These are phyloP conservation scores for Adansonia madagascariensis DNA, from an alignment of 441 rosid species.

Conservation along the genomic window DNA sequence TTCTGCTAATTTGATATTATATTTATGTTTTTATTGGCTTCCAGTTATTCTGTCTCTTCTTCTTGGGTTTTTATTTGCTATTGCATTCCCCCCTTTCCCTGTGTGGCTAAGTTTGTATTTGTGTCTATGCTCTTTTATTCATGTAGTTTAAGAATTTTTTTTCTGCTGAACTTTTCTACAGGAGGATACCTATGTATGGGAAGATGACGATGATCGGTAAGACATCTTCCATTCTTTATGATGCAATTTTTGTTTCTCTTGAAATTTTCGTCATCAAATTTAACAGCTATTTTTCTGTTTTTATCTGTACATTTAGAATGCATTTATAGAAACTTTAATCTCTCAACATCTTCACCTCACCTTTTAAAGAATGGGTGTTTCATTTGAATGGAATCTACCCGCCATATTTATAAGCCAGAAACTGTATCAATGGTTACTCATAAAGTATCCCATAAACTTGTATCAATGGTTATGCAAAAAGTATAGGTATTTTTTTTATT, in stretches of 20 bases:
- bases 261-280: background rate
- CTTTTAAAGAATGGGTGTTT: background rate
- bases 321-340: background rate
- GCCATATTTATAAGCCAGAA: background rate
- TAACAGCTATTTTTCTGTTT: background rate
- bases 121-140: conserved; percentile 13
- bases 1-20: conserved; percentile 2
- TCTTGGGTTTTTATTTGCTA: conserved; percentile 1
- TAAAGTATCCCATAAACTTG: background rate
- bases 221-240: background rate
- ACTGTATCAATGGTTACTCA: background rate
- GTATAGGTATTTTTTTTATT: background rate
- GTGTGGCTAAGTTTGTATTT: background rate
- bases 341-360: background rate
- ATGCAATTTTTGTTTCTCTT: conserved; percentile 21
- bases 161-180: conserved; percentile 30
- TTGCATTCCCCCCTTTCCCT: background rate
- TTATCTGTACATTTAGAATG: background rate
- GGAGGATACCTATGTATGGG: conserved; percentile 97
- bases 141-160: background rate
- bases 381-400: background rate
- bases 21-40: background rate
- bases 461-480: background rate
- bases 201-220: conserved; percentile 93
- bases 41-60: conserved; percentile 12